Percentiles rank a stretch among this genome's conserved stretches.
These are phyloP conservation scores for Rhizophora apiculata DNA, from an alignment of 345 rosid species.

Conservation along the genomic window DNA sequence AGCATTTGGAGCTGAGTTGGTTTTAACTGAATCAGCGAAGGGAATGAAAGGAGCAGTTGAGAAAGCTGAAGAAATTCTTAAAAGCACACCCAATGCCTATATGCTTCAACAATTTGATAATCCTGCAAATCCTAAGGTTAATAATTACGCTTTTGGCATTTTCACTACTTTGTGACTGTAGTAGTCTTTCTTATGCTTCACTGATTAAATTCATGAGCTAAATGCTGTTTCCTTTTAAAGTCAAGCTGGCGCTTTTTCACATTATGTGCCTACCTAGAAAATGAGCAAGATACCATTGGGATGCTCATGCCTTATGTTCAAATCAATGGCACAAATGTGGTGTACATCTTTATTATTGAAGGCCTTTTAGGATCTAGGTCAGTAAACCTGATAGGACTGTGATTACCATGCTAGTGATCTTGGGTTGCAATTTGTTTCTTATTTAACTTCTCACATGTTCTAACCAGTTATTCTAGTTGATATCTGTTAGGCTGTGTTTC, in stretches of 20 bases:
- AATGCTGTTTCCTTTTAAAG: neutral
- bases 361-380: neutral
- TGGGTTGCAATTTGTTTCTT: neutral
- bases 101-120: constrained; percentile 38
- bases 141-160: constrained; percentile 4
- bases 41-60: constrained; percentile 39
- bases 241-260: neutral
- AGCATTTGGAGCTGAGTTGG: constrained; percentile 36
- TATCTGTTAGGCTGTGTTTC: neutral
- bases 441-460: neutral
- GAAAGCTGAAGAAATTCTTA: constrained; percentile 35
- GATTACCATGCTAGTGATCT: neutral
- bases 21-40: constrained; percentile 29
- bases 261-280: neutral
- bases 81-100: constrained; percentile 27
- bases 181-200: neutral
- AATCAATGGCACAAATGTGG: neutral
- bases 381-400: neutral
- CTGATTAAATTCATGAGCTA: constrained; percentile 1
- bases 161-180: constrained; percentile 1
- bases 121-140: constrained; percentile 37
- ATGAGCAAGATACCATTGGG: neutral
- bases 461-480: neutral
- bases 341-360: neutral
- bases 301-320: neutral